Evolutionary conservation across 2,329 filamentous ascomycete species (phyloP).

Genomic region (Phoma sp.): DNA sequence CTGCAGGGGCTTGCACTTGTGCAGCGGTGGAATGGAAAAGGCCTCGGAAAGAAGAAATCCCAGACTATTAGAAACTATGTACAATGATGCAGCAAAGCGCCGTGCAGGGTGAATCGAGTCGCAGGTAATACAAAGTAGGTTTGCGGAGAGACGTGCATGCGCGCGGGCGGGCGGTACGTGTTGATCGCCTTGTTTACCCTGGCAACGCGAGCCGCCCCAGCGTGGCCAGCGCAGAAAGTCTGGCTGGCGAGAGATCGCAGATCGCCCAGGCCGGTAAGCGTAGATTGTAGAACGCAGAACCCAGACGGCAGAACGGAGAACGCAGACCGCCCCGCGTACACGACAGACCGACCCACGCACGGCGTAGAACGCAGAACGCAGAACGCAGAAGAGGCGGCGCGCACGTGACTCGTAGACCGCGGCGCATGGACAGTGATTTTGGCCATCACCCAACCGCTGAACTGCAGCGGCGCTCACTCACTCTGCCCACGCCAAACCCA

Average conservation of each 20-base stretch:
- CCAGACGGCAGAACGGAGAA: too few species aligned
- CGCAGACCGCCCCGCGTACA: too few species aligned
- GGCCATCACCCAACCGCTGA: background rate
- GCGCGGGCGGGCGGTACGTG: constrained; percentile 15
- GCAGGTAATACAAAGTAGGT: constrained; percentile 20
- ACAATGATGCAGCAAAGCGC: constrained; percentile 31
- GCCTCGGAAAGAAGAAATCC: constrained; percentile 15
- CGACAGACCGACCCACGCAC: too few species aligned
- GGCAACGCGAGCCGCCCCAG: constrained; percentile 14
- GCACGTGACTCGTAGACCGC: constrained; percentile 13
- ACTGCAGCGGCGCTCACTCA: background rate
- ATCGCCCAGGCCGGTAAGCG: too few species aligned
- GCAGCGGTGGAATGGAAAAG: constrained; percentile 4
- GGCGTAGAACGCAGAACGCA: too few species aligned
- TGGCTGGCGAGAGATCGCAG: too few species aligned
- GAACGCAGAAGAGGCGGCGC: background rate
- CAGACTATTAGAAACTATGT: constrained; percentile 31
- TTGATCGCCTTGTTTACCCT: constrained; percentile 31
- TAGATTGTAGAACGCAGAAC: too few species aligned
- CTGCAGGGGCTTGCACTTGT: background rate
- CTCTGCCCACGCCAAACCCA: background rate
- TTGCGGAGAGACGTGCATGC: constrained; percentile 19
- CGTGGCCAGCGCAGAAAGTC: too few species aligned
- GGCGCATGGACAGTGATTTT: constrained; percentile 13
- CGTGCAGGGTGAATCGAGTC: constrained; percentile 15